Conservation (phyloP, 805 yeast genomes). For the Candida fluviatilis region DNA sequence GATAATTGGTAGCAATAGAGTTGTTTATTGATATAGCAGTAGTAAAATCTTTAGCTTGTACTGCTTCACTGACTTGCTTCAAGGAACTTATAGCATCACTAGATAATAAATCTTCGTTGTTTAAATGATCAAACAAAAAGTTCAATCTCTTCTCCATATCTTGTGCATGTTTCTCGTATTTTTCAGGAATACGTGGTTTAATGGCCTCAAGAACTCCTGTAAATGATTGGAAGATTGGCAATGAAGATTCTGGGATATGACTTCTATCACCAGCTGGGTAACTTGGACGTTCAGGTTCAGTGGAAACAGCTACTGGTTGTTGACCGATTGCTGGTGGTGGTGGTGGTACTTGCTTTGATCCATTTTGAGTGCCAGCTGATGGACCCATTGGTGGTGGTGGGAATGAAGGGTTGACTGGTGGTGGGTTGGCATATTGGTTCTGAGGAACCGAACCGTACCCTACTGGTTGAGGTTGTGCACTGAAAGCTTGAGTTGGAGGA, state of each 20-base stretch:
- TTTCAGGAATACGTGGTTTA: slow-evolving; percentile 71
- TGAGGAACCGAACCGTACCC: background rate
- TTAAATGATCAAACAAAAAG: slow-evolving; percentile 72
- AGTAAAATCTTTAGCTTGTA: slow-evolving; percentile 51
- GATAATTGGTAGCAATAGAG: slow-evolving; percentile 58
- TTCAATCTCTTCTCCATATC: slow-evolving; percentile 83
- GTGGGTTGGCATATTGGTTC: slow-evolving; percentile 7
- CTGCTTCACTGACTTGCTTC: slow-evolving; percentile 43
- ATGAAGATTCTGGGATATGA: slow-evolving; percentile 57
- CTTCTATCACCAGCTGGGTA: slow-evolving; percentile 65
- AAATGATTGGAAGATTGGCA: slow-evolving; percentile 58
- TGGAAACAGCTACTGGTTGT: slow-evolving; percentile 19
- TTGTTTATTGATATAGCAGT: slow-evolving; percentile 55
- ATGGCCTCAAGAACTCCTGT: slow-evolving; percentile 53
- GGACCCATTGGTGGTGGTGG: slow-evolving; percentile 19
- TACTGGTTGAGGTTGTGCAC: slow-evolving; percentile 8
- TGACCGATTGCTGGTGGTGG: slow-evolving; percentile 18
- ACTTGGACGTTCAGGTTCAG: slow-evolving; percentile 17
- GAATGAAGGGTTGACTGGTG: slow-evolving; percentile 7
- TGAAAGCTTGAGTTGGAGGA: slow-evolving; percentile 12
- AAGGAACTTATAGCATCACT: slow-evolving; percentile 53
- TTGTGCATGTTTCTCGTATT: slow-evolving; percentile 62
- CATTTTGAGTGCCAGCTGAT: slow-evolving; percentile 14
- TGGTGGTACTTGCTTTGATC: slow-evolving; percentile 17
- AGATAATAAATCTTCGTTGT: slow-evolving; percentile 63